These are phyloP conservation scores for Tetragonia tetragonoides DNA, from an alignment of 148 eudicot species.

Conservation along the genomic window DNA sequence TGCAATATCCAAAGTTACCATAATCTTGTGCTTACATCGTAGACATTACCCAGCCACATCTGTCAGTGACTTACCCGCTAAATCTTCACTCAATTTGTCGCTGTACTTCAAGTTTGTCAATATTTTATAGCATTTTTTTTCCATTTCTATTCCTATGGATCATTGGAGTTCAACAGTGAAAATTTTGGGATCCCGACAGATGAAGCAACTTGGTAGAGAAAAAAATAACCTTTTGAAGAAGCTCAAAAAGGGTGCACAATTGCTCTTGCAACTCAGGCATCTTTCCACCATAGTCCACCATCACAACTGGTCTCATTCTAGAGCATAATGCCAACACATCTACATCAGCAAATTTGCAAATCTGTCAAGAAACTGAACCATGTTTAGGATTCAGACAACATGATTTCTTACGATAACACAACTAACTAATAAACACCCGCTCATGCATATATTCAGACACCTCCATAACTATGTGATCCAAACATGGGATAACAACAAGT, in stretches of 20 bases:
- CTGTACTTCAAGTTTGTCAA: not conserved
- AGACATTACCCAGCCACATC: too few relatives aligned
- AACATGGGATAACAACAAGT: too few relatives aligned
- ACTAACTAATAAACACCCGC: too few relatives aligned
- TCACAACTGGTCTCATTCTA: slow-evolving; percentile 84
- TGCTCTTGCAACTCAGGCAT: slow-evolving; percentile 82
- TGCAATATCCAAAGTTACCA: not conserved
- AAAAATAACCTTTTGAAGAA: slow-evolving; percentile 57
- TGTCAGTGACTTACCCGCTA: not conserved
- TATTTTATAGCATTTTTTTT: not conserved
- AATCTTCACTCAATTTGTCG: not conserved
- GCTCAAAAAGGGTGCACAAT: slow-evolving; percentile 52
- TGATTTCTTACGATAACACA: not conserved
- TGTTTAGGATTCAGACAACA: not conserved
- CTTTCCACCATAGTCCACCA: slow-evolving; percentile 99
- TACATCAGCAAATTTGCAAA: slow-evolving; percentile 27
- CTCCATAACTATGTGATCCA: too few relatives aligned
- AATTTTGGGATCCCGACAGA: not conserved
- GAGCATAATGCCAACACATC: slow-evolving; percentile 85
- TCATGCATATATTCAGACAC: too few relatives aligned
- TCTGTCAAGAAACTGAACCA: not conserved
- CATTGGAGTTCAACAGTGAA: not conserved
- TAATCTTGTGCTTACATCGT: not conserved
- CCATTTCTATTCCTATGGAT: not conserved
- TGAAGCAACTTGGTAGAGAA: not conserved